phyloP scores from a whole-genome alignment of 352 stramenopile species.

The Aphanomyces stellatus region DNA sequence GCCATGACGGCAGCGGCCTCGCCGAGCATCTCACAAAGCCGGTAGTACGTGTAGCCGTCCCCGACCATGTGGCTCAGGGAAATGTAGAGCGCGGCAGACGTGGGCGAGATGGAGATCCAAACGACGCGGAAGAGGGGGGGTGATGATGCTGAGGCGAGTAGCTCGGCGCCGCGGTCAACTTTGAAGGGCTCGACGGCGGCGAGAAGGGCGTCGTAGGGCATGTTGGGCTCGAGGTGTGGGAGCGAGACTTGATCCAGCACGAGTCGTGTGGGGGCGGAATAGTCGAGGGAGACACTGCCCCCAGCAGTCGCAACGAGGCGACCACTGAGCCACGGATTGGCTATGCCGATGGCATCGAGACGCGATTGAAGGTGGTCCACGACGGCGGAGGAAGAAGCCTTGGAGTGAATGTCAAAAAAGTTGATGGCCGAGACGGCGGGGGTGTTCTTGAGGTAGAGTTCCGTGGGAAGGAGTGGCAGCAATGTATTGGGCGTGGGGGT shows the following conservation, averaged over 20 bases:
- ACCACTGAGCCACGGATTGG: constrained; percentile 38
- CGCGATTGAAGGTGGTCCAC: too few species aligned
- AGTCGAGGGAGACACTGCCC: not conserved
- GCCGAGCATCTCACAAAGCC: constrained; percentile 33
- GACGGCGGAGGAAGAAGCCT: too few species aligned
- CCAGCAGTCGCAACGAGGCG: constrained; percentile 23
- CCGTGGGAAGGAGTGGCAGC: too few species aligned
- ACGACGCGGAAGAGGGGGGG: constrained; percentile 27
- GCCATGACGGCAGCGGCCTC: constrained; percentile 1
- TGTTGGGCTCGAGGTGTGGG: not conserved
- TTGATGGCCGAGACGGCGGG: too few species aligned
- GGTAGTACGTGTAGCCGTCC: constrained; percentile 35
- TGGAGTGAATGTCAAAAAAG: too few species aligned
- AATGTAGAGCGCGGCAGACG: constrained; percentile 24
- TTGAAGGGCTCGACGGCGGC: not conserved
- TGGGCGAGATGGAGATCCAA: constrained; percentile 24
- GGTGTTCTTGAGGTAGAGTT: too few species aligned
- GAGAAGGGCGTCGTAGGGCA: not conserved
- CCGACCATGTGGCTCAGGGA: constrained; percentile 29
- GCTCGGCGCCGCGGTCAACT: constrained; percentile 3
- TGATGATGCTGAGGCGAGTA: constrained; percentile 25
- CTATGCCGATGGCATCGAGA: constrained; percentile 24
- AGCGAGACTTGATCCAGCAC: not conserved
- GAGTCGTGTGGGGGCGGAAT: not conserved
- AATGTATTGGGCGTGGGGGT: too few species aligned